These are phyloP conservation scores for Mucor irregularis DNA, from an alignment of 371 early-diverging fungal species.

Conservation along the genomic window DNA sequence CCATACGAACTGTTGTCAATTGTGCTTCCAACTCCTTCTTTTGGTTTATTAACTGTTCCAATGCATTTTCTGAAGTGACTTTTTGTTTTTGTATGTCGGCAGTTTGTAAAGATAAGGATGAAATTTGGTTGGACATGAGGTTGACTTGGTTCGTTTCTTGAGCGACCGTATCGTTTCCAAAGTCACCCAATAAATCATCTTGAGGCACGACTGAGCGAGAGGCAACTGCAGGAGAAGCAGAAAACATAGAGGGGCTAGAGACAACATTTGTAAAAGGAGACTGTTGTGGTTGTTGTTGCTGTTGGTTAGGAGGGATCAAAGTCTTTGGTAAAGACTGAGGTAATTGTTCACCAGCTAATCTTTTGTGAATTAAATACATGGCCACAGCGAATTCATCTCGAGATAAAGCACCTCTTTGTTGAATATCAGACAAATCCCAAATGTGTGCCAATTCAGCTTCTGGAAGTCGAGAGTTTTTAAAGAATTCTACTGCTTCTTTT, in stretches of 20 bases:
- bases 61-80: conserved; percentile 21
- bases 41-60: conserved; percentile 35
- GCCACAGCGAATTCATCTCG: conserved; percentile 90
- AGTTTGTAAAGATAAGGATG: conserved; percentile 22
- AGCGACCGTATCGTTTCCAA: conserved; percentile 42
- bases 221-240: conserved; percentile 13
- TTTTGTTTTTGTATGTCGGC: conserved; percentile 25
- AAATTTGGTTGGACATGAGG: conserved; percentile 42
- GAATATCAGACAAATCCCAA: conserved; percentile 80
- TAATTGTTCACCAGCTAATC: conserved; percentile 83
- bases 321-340: conserved; percentile 52
- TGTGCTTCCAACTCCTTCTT: conserved; percentile 38
- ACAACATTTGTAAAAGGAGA: conserved; percentile 10
- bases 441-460: conserved; percentile 73
- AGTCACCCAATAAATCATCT: conserved; percentile 45
- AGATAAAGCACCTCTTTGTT: conserved; percentile 78
- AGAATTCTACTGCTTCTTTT: conserved; percentile 77
- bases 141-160: conserved; percentile 46
- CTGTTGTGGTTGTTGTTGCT: conserved; percentile 3
- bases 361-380: conserved; percentile 87
- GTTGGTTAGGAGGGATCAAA: conserved; percentile 25
- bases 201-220: conserved; percentile 5
- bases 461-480: conserved; percentile 76
- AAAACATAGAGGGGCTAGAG: not conserved
- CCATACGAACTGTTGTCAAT: conserved; percentile 26